These are phyloP conservation scores for Datura wrightii DNA, from an alignment of 257 asterid genomes.

Conservation along the genomic window DNA sequence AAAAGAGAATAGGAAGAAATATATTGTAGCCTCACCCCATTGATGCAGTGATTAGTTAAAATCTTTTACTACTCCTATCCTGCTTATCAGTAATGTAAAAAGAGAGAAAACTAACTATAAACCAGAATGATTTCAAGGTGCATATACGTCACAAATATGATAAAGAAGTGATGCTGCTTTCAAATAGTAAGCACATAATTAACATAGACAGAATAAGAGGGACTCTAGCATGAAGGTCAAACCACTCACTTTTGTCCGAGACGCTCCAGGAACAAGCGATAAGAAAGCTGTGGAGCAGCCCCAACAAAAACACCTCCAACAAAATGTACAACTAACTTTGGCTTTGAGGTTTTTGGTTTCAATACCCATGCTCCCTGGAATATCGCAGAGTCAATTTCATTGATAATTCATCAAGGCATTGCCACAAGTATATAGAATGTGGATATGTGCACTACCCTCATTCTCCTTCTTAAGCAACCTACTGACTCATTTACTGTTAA, in stretches of 20 bases:
- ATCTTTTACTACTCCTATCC: conserved; percentile 5
- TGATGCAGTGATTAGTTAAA: conserved; percentile 9
- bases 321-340: conserved; percentile 72
- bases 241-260: conserved; percentile 77
- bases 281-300: conserved; percentile 97
- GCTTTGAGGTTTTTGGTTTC: conserved; percentile 64
- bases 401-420: conserved; percentile 28
- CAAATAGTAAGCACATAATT: not conserved
- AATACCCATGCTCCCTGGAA: conserved; percentile 93
- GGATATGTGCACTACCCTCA: not conserved
- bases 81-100: not conserved
- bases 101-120: conserved; percentile 1
- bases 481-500: not conserved
- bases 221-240: conserved; percentile 12
- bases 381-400: conserved; percentile 28
- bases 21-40: not conserved
- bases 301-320: conserved; percentile 96
- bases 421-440: conserved; percentile 4
- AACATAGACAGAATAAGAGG: not conserved
- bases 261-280: conserved; percentile 89
- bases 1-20: not conserved
- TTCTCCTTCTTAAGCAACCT: conserved; percentile 1
- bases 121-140: not conserved
- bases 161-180: conserved; percentile 20
- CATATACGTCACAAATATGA: not conserved